Percentiles rank a stretch among this genome's conserved stretches.
Evolutionary conservation across 1,284 basidiomycete genomes (phyloP).

Genomic region (Naganishia liquefaciens): DNA sequence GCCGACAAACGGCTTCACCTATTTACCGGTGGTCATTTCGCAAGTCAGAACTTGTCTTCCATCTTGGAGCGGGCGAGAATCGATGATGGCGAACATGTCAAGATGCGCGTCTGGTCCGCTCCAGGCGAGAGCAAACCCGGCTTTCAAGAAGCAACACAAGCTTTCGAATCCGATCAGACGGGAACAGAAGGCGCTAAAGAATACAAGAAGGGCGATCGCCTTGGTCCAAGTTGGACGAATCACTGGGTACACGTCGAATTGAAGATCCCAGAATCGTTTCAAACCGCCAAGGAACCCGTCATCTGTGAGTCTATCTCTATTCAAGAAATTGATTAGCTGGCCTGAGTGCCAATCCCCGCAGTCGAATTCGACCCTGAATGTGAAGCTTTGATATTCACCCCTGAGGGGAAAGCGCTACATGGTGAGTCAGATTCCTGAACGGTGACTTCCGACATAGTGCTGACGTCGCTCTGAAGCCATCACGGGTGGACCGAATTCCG

Average conservation of each 20-base stretch:
- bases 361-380: conserved; percentile 92
- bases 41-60: conserved; percentile 73
- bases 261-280: conserved; percentile 69
- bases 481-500: too few relatives aligned
- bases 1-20: conserved; percentile 34
- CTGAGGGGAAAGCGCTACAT: conserved; percentile 79
- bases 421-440: conserved; percentile 95
- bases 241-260: conserved; percentile 91
- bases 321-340: too few relatives aligned
- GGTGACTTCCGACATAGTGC: too few relatives aligned
- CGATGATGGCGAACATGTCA: conserved; percentile 63
- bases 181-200: conserved; percentile 66
- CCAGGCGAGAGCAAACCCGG: conserved; percentile 76
- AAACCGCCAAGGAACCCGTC: too few relatives aligned
- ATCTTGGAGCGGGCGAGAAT: conserved; percentile 69
- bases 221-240: conserved; percentile 93
- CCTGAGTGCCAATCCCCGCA: conserved; percentile 83
- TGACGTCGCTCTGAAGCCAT: too few relatives aligned
- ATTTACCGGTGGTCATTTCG: conserved; percentile 63
- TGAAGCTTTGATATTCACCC: conserved; percentile 87
- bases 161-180: conserved; percentile 74
- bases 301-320: too few relatives aligned
- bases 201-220: conserved; percentile 75
- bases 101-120: conserved; percentile 82
- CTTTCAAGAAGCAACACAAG: too few relatives aligned